Evolutionary conservation across 306 rosid genomes (phyloP).

Genomic region (Luffa aegyptiaca): DNA sequence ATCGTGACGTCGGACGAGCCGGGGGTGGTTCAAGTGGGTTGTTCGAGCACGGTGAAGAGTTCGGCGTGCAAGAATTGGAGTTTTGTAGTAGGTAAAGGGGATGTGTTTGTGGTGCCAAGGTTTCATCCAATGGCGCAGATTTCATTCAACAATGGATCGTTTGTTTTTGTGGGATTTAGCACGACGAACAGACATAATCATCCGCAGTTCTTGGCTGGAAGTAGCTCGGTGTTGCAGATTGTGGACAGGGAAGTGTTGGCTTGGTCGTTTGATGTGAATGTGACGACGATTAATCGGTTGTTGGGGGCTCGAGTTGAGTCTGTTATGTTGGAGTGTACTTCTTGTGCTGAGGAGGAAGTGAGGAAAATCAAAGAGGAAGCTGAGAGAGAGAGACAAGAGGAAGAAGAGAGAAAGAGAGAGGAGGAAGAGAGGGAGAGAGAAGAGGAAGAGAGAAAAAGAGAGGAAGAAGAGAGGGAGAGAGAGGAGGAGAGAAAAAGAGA

Average conservation of each 20-base stretch:
- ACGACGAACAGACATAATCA: conserved; percentile 32
- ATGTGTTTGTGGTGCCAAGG: conserved; percentile 62
- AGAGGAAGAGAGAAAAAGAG: neutral
- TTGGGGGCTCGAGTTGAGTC: conserved; percentile 36
- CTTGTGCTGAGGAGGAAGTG: conserved; percentile 83
- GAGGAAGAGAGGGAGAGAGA: neutral
- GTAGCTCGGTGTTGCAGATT: conserved; percentile 38
- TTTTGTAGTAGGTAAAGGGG: conserved; percentile 58
- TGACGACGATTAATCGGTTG: conserved; percentile 34
- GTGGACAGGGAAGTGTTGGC: conserved; percentile 53
- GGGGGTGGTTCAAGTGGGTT: conserved; percentile 63
- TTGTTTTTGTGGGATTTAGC: conserved; percentile 76
- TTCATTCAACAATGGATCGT: conserved; percentile 49
- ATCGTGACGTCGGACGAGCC: conserved; percentile 39
- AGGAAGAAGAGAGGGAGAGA: neutral
- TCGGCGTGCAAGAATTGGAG: conserved; percentile 41
- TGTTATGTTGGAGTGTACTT: conserved; percentile 44
- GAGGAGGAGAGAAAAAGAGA: neutral
- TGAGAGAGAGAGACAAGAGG: conserved; percentile 21
- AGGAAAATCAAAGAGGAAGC: conserved; percentile 41
- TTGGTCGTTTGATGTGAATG: conserved; percentile 42
- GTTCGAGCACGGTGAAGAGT: conserved; percentile 30
- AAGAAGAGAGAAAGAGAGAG: neutral
- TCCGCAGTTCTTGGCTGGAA: conserved; percentile 71
- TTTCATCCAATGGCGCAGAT: conserved; percentile 88